A percentile compares a stretch with the other conserved stretches of the same genome.
Evolutionary conservation across 768 basidiomycete genomes (phyloP).

Genomic region (Suillus bovinus): DNA sequence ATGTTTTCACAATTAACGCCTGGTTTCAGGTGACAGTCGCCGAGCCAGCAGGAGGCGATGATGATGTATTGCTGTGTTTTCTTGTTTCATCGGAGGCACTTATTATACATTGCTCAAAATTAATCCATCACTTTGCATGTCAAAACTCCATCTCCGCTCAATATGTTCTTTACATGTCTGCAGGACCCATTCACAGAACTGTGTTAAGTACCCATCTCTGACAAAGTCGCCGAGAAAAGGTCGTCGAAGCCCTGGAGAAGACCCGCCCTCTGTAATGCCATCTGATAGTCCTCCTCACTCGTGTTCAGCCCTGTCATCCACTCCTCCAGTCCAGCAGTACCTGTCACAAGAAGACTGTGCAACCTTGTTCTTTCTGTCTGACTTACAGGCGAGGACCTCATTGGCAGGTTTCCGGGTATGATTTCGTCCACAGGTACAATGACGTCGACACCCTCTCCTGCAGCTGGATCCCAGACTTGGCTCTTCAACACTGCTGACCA

Average conservation of each 20-base stretch:
- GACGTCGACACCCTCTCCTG: conserved; percentile 42
- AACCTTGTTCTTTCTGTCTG: conserved; percentile 76
- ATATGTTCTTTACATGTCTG: conserved; percentile 22
- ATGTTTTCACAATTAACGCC: conserved; percentile 7
- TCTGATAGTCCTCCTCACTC: conserved; percentile 28
- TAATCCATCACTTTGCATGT: not conserved
- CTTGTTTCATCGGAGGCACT: too few species aligned
- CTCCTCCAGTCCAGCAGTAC: conserved; percentile 62
- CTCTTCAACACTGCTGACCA: conserved; percentile 67
- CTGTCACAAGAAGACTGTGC: conserved; percentile 62
- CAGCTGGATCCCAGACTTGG: conserved; percentile 65
- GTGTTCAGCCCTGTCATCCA: conserved; percentile 50
- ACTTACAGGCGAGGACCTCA: conserved; percentile 50
- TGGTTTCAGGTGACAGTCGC: conserved; percentile 49
- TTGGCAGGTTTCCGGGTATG: conserved; percentile 20
- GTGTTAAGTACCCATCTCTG: conserved; percentile 52
- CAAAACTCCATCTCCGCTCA: conserved; percentile 13
- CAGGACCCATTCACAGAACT: conserved; percentile 26
- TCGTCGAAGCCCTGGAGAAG: conserved; percentile 64
- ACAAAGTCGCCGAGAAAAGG: conserved; percentile 61
- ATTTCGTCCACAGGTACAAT: conserved; percentile 40
- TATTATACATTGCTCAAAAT: not conserved
- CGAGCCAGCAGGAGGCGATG: conserved; percentile 45
- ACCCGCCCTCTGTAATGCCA: conserved; percentile 50
- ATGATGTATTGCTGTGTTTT: too few species aligned